phyloP scores from a whole-genome alignment of 805 yeast genomes.

The Metschnikowia peoriensis region DNA sequence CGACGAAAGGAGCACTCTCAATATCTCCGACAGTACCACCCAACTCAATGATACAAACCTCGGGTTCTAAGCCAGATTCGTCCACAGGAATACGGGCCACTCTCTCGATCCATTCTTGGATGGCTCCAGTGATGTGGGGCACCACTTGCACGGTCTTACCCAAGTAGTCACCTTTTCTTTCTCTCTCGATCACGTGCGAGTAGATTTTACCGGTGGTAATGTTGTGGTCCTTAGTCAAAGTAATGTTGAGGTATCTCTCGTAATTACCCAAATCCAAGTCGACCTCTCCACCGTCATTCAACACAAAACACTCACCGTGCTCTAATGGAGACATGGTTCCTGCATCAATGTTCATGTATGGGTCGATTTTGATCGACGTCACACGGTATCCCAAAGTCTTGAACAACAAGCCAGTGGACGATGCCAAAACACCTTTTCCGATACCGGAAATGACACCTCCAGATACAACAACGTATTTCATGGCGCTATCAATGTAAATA shows the following conservation, averaged over 20 bases:
- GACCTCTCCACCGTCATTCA: constrained; percentile 98
- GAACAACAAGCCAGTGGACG: constrained; percentile 92
- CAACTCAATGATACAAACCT: constrained; percentile 92
- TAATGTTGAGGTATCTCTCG: constrained; percentile 92
- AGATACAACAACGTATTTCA: constrained; percentile 99
- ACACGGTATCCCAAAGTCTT: constrained; percentile 94
- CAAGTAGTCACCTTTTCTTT: constrained; percentile 94
- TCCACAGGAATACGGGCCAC: constrained; percentile 93
- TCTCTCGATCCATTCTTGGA: constrained; percentile 97
- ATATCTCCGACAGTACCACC: constrained; percentile 99
- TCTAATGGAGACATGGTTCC: constrained; percentile 99
- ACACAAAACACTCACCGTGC: constrained; percentile 97
- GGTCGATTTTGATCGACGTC: constrained; percentile 97
- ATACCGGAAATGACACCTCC: constrained; percentile 99
- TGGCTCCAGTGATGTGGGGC: constrained; percentile 95
- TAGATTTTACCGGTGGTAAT: constrained; percentile 98
- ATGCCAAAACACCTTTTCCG: constrained; percentile 98
- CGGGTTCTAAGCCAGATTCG: constrained; percentile 82
- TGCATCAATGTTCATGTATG: constrained; percentile 98
- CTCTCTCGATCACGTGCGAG: constrained; percentile 88
- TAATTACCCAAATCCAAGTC: constrained; percentile 97
- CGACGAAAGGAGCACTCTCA: constrained; percentile 98
- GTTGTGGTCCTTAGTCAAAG: constrained; percentile 91
- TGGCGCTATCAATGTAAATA: constrained; percentile 22
- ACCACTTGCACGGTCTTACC: constrained; percentile 99